Conservation (phyloP, 2,329 filamentous ascomycete genomes). For the Ascochyta fabae region DNA sequence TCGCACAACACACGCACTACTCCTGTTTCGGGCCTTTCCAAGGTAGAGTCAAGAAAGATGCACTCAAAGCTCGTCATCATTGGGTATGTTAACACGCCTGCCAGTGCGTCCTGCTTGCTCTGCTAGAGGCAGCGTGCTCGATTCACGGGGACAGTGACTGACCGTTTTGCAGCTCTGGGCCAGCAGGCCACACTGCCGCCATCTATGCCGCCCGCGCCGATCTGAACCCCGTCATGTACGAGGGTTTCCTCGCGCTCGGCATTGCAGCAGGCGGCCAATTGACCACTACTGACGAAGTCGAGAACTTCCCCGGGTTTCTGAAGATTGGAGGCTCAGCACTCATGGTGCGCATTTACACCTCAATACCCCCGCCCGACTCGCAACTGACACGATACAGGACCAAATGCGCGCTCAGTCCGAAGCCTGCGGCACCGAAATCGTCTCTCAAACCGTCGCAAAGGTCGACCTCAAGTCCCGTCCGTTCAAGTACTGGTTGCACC, state of each 20-base stretch:
- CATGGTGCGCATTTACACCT: constrained; percentile 65
- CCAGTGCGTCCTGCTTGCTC: constrained; percentile 51
- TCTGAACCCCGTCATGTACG: constrained; percentile 92
- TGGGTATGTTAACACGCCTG: background rate
- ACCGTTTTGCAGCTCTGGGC: constrained; percentile 74
- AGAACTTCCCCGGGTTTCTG: constrained; percentile 97
- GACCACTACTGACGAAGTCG: constrained; percentile 96
- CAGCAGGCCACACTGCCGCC: constrained; percentile 95
- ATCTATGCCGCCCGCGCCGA: constrained; percentile 96
- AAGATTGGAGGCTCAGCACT: constrained; percentile 85
- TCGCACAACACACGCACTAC: constrained; percentile 68
- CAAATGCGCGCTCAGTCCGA: constrained; percentile 91
- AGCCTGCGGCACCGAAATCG: constrained; percentile 89
- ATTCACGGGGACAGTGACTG: constrained; percentile 30
- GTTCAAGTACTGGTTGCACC: constrained; percentile 81
- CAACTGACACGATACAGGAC: constrained; percentile 60
- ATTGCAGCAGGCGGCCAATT: constrained; percentile 96
- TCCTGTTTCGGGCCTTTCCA: constrained; percentile 47
- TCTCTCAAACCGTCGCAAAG: constrained; percentile 89
- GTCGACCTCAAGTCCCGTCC: constrained; percentile 83
- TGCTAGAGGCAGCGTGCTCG: background rate
- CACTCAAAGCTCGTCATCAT: constrained; percentile 89
- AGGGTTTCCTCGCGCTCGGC: constrained; percentile 97
- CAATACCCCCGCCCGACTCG: background rate
- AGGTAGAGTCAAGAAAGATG: constrained; percentile 67